Conservation (phyloP, 2,329 filamentous ascomycete genomes). For the Aspergillus sp. region DNA sequence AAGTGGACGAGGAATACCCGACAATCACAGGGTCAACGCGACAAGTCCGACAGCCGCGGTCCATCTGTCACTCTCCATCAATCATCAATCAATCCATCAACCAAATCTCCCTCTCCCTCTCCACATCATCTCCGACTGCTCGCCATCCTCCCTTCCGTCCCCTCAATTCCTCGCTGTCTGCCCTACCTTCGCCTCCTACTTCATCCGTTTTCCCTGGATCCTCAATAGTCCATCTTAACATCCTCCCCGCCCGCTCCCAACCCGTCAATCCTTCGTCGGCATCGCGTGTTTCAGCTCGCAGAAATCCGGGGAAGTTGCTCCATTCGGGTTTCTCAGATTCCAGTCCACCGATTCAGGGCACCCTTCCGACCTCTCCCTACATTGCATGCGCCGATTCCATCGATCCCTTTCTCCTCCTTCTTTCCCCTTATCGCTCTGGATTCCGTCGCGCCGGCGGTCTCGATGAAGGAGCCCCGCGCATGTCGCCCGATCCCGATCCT, state of each 20-base stretch:
- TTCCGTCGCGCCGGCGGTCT: background rate
- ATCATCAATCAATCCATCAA: slow-evolving; percentile 7
- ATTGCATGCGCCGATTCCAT: background rate
- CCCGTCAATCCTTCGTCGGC: background rate
- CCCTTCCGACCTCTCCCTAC: background rate
- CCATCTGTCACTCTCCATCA: slow-evolving; percentile 13
- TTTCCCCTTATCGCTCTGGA: background rate
- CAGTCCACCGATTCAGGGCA: background rate
- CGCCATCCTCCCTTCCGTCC: background rate
- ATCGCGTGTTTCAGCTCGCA: background rate
- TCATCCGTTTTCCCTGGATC: background rate
- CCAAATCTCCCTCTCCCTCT: background rate
- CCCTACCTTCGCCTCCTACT: background rate
- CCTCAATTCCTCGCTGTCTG: background rate
- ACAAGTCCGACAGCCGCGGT: slow-evolving; percentile 36
- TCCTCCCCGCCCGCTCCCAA: background rate
- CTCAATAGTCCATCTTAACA: background rate
- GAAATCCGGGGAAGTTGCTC: slow-evolving; percentile 21
- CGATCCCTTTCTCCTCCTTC: background rate
- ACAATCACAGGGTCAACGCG: slow-evolving; percentile 29
- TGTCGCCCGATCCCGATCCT: slow-evolving; percentile 24
- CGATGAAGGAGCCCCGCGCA: slow-evolving; percentile 28
- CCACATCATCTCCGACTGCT: background rate
- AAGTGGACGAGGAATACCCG: background rate
- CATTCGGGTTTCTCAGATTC: background rate